Percentiles rank a stretch among this genome's conserved stretches.
Evolutionary conservation across 1,284 basidiomycete genomes (phyloP).

Genomic region (Leccinum pallidistipes): DNA sequence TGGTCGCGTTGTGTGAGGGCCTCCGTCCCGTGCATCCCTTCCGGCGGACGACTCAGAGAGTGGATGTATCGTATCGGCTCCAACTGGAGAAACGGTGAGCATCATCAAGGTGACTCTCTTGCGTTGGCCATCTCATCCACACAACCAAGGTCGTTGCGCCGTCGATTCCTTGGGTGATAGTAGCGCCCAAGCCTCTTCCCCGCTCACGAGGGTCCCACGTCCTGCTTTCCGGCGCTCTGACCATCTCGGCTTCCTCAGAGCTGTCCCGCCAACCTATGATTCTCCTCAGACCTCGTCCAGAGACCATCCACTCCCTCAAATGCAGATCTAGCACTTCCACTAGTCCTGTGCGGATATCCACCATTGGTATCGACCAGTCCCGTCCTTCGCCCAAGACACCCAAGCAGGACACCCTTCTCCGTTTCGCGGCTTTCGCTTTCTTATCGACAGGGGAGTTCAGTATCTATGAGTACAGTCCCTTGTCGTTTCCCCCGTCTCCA

Average conservation of each 20-base stretch:
- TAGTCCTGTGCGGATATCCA: conserved; percentile 46
- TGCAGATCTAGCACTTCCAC: conserved; percentile 32
- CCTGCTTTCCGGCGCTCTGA: conserved; percentile 43
- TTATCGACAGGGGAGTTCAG: conserved; percentile 67
- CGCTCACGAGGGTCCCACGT: conserved; percentile 30
- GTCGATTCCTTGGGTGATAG: conserved; percentile 20
- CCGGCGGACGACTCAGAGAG: conserved; percentile 36
- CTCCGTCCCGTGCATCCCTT: conserved; percentile 52
- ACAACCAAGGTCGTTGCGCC: conserved; percentile 31
- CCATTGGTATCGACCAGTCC: conserved; percentile 70
- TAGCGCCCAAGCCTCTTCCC: neutral
- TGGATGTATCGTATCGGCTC: conserved; percentile 82
- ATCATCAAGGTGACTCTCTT: conserved; percentile 17
- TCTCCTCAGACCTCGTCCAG: conserved; percentile 23
- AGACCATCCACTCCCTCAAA: conserved; percentile 18
- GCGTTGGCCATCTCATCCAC: conserved; percentile 22
- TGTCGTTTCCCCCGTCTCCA: conserved; percentile 40
- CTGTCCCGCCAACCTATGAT: conserved; percentile 30
- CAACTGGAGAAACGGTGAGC: conserved; percentile 75
- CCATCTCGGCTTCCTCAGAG: conserved; percentile 39
- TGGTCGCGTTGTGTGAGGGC: conserved; percentile 55
- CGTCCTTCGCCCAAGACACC: conserved; percentile 42
- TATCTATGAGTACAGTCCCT: conserved; percentile 53
- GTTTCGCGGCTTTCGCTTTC: conserved; percentile 50
- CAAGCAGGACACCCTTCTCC: conserved; percentile 35